These are phyloP conservation scores for Rutidosis leptorrhynchoides DNA, from an alignment of 129 eudicot species.

Conservation along the genomic window DNA sequence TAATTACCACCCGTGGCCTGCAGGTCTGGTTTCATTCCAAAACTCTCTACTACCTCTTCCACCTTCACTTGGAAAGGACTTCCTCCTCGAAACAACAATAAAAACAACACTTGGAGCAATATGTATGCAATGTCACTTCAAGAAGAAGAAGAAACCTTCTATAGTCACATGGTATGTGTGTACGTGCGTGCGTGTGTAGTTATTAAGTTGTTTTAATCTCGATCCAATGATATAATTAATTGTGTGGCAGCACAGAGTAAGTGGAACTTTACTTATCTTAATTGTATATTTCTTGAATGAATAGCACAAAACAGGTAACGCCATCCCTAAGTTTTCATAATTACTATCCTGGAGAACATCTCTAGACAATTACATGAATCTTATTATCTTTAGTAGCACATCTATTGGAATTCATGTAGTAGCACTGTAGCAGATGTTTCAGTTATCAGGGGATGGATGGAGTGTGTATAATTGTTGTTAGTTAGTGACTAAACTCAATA, in stretches of 20 bases:
- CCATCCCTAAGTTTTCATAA: neutral
- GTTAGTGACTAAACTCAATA: neutral
- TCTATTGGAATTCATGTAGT: neutral
- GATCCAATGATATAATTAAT: neutral
- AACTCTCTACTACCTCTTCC: slow-evolving; percentile 32
- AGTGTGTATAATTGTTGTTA: neutral
- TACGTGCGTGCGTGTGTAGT: slow-evolving; percentile 23
- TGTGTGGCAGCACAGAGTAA: slow-evolving; percentile 1
- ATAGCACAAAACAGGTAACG: neutral
- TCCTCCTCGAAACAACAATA: slow-evolving; percentile 32
- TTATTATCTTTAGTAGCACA: neutral
- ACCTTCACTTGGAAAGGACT: slow-evolving; percentile 32
- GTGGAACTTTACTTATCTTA: neutral
- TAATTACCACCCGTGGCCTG: slow-evolving; percentile 27
- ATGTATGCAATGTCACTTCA: slow-evolving; percentile 43
- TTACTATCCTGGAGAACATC: neutral
- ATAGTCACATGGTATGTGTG: slow-evolving; percentile 40
- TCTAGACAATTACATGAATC: neutral
- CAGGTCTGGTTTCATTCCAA: slow-evolving; percentile 34
- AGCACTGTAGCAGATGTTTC: neutral
- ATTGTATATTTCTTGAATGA: neutral
- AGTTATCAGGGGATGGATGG: neutral
- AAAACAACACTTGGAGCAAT: slow-evolving; percentile 34
- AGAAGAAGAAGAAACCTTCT: slow-evolving; percentile 42
- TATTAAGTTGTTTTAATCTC: slow-evolving; percentile 6